phyloP scores from a whole-genome alignment of 345 rosid genomes.

The Linum tenue region DNA sequence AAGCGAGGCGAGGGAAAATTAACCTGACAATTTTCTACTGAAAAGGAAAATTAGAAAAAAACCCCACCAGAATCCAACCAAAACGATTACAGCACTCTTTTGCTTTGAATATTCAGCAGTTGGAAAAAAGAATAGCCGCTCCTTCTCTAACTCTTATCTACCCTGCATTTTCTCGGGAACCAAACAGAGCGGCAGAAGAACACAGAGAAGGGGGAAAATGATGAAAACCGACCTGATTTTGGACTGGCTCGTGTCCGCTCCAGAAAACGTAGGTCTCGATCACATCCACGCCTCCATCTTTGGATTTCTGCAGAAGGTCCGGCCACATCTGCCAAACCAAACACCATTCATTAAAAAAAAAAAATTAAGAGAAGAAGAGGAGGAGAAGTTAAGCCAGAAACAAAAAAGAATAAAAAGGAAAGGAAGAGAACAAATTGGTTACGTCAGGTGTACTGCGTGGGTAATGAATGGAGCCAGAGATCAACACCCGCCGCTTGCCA shows the following conservation, averaged over 20 bases:
- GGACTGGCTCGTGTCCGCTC: slow-evolving; percentile 75
- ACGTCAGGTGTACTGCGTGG: slow-evolving; percentile 96
- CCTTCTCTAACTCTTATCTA: not conserved
- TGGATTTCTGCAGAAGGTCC: slow-evolving; percentile 83
- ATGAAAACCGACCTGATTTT: slow-evolving; percentile 47
- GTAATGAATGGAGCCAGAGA: slow-evolving; percentile 94
- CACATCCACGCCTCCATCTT: slow-evolving; percentile 88
- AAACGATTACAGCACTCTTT: no score
- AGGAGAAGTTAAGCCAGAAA: not conserved
- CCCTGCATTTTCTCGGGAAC: slow-evolving; percentile 12
- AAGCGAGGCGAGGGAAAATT: not conserved
- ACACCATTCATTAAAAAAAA: not conserved
- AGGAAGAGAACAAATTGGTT: not conserved
- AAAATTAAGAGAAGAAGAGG: not conserved
- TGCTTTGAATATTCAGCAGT: no score
- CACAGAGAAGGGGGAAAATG: not conserved
- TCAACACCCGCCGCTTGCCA: slow-evolving; percentile 61
- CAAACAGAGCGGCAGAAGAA: slow-evolving; percentile 9
- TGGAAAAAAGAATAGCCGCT: not conserved
- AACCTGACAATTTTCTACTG: not conserved
- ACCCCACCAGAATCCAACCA: no score
- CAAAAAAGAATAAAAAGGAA: not conserved
- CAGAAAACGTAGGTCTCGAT: slow-evolving; percentile 93
- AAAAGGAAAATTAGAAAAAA: not conserved
- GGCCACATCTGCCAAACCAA: slow-evolving; percentile 77